phyloP scores from a whole-genome alignment of 2,329 filamentous ascomycete species.

The Fusarium tanahbumbuense region DNA sequence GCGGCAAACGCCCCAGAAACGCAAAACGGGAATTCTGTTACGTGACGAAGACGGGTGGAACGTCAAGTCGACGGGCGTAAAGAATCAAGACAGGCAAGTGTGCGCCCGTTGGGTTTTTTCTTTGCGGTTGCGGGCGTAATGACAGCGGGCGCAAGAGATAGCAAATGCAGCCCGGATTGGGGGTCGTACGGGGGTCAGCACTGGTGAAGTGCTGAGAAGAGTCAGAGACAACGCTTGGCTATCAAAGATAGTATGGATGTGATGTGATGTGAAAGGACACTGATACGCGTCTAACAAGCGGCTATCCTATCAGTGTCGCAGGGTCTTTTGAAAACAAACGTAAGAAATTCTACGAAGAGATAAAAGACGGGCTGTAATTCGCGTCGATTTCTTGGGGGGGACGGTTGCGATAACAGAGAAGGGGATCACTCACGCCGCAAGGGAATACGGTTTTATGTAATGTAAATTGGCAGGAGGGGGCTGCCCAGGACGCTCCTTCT shows the following conservation, averaged over 20 bases:
- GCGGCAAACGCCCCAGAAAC: conserved; percentile 53
- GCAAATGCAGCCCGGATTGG: conserved; percentile 45
- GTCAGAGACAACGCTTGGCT: conserved; percentile 34
- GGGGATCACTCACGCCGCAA: conserved; percentile 48
- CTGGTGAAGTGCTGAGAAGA: conserved; percentile 29
- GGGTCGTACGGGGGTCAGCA: conserved; percentile 46
- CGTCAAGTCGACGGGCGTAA: conserved; percentile 48
- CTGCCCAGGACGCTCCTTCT: conserved; percentile 41
- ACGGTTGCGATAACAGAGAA: conserved; percentile 48
- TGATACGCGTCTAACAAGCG: conserved; percentile 46
- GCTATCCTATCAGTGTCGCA: conserved; percentile 46
- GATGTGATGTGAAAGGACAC: conserved; percentile 13
- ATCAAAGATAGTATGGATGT: conserved; percentile 29
- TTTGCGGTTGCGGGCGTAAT: conserved; percentile 54
- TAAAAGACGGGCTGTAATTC: conserved; percentile 48
- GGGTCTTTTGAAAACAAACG: conserved; percentile 46
- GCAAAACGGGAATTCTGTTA: conserved; percentile 53
- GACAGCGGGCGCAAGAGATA: conserved; percentile 51
- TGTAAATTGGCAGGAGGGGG: conserved; percentile 51
- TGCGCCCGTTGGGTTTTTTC: conserved; percentile 53
- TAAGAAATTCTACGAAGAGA: conserved; percentile 49
- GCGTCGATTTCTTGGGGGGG: conserved; percentile 46
- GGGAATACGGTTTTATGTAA: conserved; percentile 53
- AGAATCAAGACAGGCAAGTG: conserved; percentile 45
- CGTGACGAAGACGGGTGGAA: conserved; percentile 47